Evolutionary conservation across 768 basidiomycete species (phyloP), one percentile per base, ranked within the genome.

Genomic region (Leccinum fibrillosum): DNA sequence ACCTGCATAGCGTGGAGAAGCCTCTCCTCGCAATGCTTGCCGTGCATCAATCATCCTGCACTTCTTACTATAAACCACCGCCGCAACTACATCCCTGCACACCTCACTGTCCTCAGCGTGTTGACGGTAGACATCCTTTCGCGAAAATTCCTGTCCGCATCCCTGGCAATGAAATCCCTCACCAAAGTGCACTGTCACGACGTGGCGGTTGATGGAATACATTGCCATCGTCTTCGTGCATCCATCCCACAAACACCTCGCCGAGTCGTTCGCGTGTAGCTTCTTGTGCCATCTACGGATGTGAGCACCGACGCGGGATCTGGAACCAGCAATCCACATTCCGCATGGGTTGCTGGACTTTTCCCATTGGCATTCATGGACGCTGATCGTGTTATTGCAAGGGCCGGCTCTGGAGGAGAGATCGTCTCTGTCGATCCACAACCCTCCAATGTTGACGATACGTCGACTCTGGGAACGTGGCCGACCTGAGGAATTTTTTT

Each of bases 291-390:
- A 62, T n/a, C 37, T 57, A 9, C 59, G 55, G 3, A 63, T 35
- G 23, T 61, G 62, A 12, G 49, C n/a, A 4, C 53, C 59, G 10
- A 63, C 26, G 2, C 12, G 2, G 21, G 51, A 9, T 32, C 54
- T 57, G 45, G 56, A 50, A 12, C 60, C 56, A 2, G 53, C 32
- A 13, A 63, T 55, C 62, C 60, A 63, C 56, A 62, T 58, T 3
- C 54, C 56, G 12, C 60, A 63, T 0, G 62, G 54, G 26, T 28
- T 19, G 23, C 50, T 28, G 11, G 53, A 26, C 12, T 4, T 21
- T 3, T 25, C 47, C 62, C 62, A 63, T 2, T 47, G 56, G 30
- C 60, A 63, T 53, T 49, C n/a, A 8, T 63, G 56, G 51, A 62
- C 56, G 13, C 26, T 48, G 39, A 55, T 58, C 11, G n/a, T 28